Percentiles rank a stretch among this genome's conserved stretches.
These are phyloP conservation scores for Aspergillus awamori DNA, from an alignment of 2,329 filamentous ascomycete genomes.

Conservation along the genomic window DNA sequence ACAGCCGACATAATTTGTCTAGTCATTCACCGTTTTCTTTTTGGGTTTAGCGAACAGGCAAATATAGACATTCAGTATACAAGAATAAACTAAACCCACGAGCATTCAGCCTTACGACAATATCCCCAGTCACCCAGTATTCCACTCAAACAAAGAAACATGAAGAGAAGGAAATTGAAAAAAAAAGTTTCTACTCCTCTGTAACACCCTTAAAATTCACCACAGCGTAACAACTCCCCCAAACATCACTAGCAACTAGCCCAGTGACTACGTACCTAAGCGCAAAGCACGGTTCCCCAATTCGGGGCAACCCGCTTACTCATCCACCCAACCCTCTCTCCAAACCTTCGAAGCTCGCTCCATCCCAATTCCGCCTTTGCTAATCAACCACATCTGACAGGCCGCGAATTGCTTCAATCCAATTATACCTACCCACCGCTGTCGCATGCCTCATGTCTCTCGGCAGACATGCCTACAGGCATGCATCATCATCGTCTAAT, in stretches of 20 bases:
- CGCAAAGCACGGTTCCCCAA: neutral
- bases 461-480: conserved; percentile 46
- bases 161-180: too few relatives aligned
- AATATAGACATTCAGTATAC: neutral
- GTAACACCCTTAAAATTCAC: too few relatives aligned
- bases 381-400: conserved; percentile 15
- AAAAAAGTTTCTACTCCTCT: too few relatives aligned
- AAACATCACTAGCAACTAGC: too few relatives aligned
- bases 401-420: conserved; percentile 21
- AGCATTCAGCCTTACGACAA: too few relatives aligned
- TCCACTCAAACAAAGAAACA: too few relatives aligned
- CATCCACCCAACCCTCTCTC: conserved; percentile 13
- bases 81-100: too few relatives aligned
- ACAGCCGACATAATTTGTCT: too few relatives aligned
- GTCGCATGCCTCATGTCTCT: conserved; percentile 43
- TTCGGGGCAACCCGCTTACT: conserved; percentile 23
- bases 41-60: neutral
- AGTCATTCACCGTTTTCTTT: too few relatives aligned
- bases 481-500: conserved; percentile 32
- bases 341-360: conserved; percentile 2
- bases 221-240: too few relatives aligned
- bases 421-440: conserved; percentile 3
- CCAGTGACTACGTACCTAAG: too few relatives aligned
- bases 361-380: conserved; percentile 4
- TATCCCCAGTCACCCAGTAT: too few relatives aligned